Evolutionary conservation across 176 grass and related monocot genomes (phyloP), one percentile per base, ranked within the genome.

Genomic region (Carex scoparia): DNA sequence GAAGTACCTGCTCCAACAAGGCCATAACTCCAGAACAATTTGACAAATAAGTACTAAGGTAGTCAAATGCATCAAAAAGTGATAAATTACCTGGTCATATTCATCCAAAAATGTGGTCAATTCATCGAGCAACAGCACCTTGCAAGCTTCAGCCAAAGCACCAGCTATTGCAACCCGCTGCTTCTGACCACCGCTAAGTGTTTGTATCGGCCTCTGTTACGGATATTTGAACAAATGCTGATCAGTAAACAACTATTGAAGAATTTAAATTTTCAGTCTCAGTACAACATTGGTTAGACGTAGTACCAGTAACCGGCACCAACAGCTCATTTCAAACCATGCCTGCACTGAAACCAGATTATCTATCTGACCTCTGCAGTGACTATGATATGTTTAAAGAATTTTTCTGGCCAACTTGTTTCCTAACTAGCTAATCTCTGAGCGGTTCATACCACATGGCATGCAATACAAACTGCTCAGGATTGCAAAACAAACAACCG

Each of bases 31-130:
- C 4, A n/a, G 15, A 7, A 61, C 58, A 61, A 7, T 61, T 19
- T 61, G 58, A 61, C n/a, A 61, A 61, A 0, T 0, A 61, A 61
- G 16, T n/a, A 61, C 4, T 30, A 32, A 79, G 5, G 10, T 84
- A 18, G 14, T 70, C 61, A 80, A 10, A 88, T 84, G 58, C 18
- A 79, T 66, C 12, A 51, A 86, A 84, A 79, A 35, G 3, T 46
- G 3, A 64, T 2, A 46, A 18, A 16, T 44, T 87, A 95, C 95
- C 89, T 98, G 95, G 56, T 98, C 93, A 92, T 89, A 85, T 86
- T 95, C 95, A 85, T 95, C 95, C 88, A 98, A 88, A 85, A 92
- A 98, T 84, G 95, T 98, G 69, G 95, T 98, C 64, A 98, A 79
- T 63, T 95, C 95, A 72, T 98, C 95, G 32, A 98, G 84, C 31